A percentile compares a stretch with the other conserved stretches of the same genome.
These are phyloP conservation scores for Orbilia blumenaviensis DNA, from an alignment of 2,329 filamentous ascomycete species.

Conservation along the genomic window DNA sequence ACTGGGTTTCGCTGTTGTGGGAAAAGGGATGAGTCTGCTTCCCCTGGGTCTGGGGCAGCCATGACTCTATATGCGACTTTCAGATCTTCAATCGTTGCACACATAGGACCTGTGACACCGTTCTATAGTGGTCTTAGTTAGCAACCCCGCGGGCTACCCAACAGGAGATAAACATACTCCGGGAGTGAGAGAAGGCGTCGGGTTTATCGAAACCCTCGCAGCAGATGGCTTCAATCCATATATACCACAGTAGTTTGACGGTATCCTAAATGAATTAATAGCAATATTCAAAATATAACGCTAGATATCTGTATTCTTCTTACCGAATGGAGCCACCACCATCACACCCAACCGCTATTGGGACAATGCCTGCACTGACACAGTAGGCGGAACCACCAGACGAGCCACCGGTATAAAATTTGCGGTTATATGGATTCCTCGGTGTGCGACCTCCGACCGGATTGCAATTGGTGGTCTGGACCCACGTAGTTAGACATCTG, in stretches of 20 bases:
- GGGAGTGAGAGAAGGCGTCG: constrained; percentile 64
- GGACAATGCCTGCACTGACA: constrained; percentile 74
- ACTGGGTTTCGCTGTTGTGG: constrained; percentile 66
- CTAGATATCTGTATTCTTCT: neutral
- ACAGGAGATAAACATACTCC: constrained; percentile 60
- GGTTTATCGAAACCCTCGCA: constrained; percentile 70
- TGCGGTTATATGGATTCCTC: constrained; percentile 75
- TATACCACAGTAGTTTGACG: constrained; percentile 75
- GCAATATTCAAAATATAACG: neutral
- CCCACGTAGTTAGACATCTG: constrained; percentile 59
- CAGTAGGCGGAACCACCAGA: constrained; percentile 78
- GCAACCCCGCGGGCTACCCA: neutral
- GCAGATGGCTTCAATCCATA: constrained; percentile 79
- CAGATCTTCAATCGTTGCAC: constrained; percentile 78
- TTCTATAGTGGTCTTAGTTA: constrained; percentile 13
- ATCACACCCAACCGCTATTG: constrained; percentile 76
- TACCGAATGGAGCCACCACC: constrained; percentile 76
- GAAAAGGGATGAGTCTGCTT: constrained; percentile 71
- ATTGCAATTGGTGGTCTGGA: constrained; percentile 78
- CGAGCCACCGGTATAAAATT: constrained; percentile 80
- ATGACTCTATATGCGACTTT: constrained; percentile 83
- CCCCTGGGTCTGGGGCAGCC: constrained; percentile 74
- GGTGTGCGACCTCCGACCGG: constrained; percentile 74
- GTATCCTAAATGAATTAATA: constrained; percentile 63
- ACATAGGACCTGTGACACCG: constrained; percentile 77